Conservation (phyloP, 495 filamentous ascomycete genomes). For the Hypomontagnella monticulosa region DNA sequence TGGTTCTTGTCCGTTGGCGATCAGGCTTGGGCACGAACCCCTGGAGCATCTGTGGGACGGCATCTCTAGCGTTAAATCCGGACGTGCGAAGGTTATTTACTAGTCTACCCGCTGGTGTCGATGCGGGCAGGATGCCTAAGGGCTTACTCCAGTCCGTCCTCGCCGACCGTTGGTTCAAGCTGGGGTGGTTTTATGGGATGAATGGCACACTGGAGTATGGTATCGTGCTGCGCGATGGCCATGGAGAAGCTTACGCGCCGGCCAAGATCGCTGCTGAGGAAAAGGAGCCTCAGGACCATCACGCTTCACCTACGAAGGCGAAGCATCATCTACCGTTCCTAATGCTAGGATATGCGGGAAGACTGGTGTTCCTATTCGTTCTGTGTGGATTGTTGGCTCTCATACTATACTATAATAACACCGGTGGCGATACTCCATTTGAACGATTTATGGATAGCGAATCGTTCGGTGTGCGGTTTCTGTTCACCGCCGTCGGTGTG, state of each 20-base stretch:
- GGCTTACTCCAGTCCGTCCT: constrained; percentile 36
- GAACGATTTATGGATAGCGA: constrained; percentile 58
- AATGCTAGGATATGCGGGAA: constrained; percentile 45
- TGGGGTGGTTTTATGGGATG: constrained; percentile 46
- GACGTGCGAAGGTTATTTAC: constrained; percentile 44
- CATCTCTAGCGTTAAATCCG: constrained; percentile 47
- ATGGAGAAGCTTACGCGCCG: background rate
- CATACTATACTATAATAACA: constrained; percentile 55
- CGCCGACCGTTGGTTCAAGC: constrained; percentile 45
- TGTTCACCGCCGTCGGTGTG: constrained; percentile 55
- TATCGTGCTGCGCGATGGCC: constrained; percentile 37
- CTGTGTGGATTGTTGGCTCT: constrained; percentile 50
- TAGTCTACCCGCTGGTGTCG: constrained; percentile 35
- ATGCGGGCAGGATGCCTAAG: constrained; percentile 34
- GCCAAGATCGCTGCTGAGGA: constrained; percentile 2
- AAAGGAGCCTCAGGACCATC: constrained; percentile 23
- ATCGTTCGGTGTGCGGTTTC: constrained; percentile 54
- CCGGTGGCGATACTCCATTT: constrained; percentile 50
- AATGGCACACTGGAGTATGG: constrained; percentile 49
- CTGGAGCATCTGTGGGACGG: constrained; percentile 53
- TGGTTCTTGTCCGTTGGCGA: constrained; percentile 42
- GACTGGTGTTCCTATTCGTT: constrained; percentile 45
- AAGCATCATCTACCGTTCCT: constrained; percentile 47
- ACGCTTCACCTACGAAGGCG: constrained; percentile 16
- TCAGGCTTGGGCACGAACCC: constrained; percentile 53